Base-by-base conservation (phyloP, 768 basidiomycete species). In the Dictyophora rubrovolvata region DNA sequence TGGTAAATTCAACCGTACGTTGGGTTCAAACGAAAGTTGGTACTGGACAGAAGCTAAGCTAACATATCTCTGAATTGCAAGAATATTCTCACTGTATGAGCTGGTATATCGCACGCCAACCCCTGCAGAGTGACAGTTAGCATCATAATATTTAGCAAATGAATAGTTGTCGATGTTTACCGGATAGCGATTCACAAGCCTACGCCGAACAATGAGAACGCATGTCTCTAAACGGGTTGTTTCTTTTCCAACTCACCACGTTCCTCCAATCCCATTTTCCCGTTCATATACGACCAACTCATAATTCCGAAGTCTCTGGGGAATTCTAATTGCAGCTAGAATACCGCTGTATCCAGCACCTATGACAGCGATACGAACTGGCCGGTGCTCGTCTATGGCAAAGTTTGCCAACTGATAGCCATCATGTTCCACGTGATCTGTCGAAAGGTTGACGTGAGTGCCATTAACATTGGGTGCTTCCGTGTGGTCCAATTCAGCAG, bases 311-410 rank as follows among this genome's bases (percentile, higher is more conserved):
- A 84, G 70, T 33, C 70, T 72, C 68, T 82, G 82, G 8, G 75
- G 70, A 62, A 83, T 79, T 36, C 81, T 82, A 56, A 84, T 81
- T 1, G 77, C 83, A 36, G 82, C 80, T 7, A 77, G 73, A 62
- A 84, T 80, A 3, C 83, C 83, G 50, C 79, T 79, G 66, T 76
- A 83, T 1, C 83, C 82, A 10, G 82, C 80, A 35, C 83, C 83
- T 35, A 84, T 79, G 23, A 75, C 70, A 5, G 79, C 74, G 23
- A 83, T 79, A 62, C 74, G 79, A 56, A 83, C 78, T 17, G 76
- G 79, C 23, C 80, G 73, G 28, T 74, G 65, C 50, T 81, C 79
- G 64, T 82, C 82, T 55, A 83, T 73, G 28, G 74, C 69, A 61
- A 81, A 80, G 37, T 73, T 65, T 1, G 77, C 77, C 20, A 79